Percentiles rank a stretch among this genome's conserved stretches.
Evolutionary conservation across 768 basidiomycete species (phyloP).

Genomic region (Crepidotus variabilis): DNA sequence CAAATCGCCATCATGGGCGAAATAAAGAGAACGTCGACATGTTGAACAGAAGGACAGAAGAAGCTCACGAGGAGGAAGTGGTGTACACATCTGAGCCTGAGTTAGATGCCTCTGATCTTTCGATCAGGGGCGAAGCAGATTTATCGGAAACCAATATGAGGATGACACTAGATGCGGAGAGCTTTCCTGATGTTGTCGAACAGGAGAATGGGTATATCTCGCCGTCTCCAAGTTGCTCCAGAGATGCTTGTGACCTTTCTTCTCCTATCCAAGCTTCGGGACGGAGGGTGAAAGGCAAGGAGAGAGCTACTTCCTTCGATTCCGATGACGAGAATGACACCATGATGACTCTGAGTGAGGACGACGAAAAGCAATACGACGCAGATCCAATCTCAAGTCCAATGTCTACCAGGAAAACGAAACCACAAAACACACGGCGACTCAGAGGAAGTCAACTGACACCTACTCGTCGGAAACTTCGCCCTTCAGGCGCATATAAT

Average conservation of each 20-base stretch:
- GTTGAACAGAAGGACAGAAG: constrained; percentile 1
- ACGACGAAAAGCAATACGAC: constrained; percentile 21
- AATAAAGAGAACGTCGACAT: constrained; percentile 43
- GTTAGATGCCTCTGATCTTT: constrained; percentile 25
- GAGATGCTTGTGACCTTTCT: constrained; percentile 62
- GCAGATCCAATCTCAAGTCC: constrained; percentile 26
- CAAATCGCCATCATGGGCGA: constrained; percentile 21
- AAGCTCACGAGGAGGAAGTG: constrained; percentile 27
- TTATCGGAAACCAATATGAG: constrained; percentile 32
- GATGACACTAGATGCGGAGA: constrained; percentile 34
- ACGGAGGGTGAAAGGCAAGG: constrained; percentile 11
- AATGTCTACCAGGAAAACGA: constrained; percentile 17
- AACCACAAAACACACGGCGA: neutral
- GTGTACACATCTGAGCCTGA: constrained; percentile 17
- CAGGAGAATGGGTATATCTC: constrained; percentile 86
- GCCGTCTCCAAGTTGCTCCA: constrained; percentile 53
- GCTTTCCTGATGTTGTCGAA: constrained; percentile 42
- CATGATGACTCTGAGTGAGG: constrained; percentile 14
- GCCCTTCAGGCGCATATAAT: neutral
- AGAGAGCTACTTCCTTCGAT: neutral
- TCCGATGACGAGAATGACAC: constrained; percentile 1
- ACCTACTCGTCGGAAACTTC: constrained; percentile 3
- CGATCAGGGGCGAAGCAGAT: constrained; percentile 34
- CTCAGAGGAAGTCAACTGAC: constrained; percentile 5
- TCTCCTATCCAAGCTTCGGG: constrained; percentile 45